Conservation (phyloP, 2,329 filamentous ascomycete species). For the Rhinocladiella similis region DNA sequence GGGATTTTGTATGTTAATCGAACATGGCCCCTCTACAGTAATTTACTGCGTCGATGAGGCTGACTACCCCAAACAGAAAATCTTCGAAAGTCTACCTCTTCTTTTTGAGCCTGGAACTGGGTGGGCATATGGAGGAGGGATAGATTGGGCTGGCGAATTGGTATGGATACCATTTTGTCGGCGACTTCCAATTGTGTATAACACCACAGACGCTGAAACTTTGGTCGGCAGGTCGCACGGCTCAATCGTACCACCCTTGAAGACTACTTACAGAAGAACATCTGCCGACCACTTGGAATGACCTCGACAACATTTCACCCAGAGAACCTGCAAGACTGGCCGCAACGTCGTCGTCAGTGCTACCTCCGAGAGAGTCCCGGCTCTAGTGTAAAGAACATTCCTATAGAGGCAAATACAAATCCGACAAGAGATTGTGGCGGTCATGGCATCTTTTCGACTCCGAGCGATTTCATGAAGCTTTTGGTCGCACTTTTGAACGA, state of each 20-base stretch:
- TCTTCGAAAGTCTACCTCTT: slow-evolving; percentile 39
- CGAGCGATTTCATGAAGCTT: slow-evolving; percentile 26
- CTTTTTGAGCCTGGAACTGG: slow-evolving; percentile 53
- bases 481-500: slow-evolving; percentile 23
- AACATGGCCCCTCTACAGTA: not conserved
- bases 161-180: slow-evolving; percentile 30
- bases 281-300: slow-evolving; percentile 48
- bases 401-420: slow-evolving; percentile 27
- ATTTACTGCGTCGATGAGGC: no score
- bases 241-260: slow-evolving; percentile 34
- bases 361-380: no score
- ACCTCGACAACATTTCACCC: slow-evolving; percentile 51
- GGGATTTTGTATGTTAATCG: no score
- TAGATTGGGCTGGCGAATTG: slow-evolving; percentile 57
- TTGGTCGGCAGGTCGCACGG: no score
- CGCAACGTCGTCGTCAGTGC: no score
- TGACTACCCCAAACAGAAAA: no score
- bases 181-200: no score
- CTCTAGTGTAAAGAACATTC: no score
- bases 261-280: slow-evolving; percentile 44
- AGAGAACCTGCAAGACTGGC: no score
- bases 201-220: no score
- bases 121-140: slow-evolving; percentile 52
- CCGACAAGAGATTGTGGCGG: slow-evolving; percentile 28
- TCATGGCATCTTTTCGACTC: slow-evolving; percentile 27